Evolutionary conservation across 2,329 filamentous ascomycete species (phyloP), one percentile per base, ranked within the genome.

Genomic region (Pseudogymnoascus sp.): DNA sequence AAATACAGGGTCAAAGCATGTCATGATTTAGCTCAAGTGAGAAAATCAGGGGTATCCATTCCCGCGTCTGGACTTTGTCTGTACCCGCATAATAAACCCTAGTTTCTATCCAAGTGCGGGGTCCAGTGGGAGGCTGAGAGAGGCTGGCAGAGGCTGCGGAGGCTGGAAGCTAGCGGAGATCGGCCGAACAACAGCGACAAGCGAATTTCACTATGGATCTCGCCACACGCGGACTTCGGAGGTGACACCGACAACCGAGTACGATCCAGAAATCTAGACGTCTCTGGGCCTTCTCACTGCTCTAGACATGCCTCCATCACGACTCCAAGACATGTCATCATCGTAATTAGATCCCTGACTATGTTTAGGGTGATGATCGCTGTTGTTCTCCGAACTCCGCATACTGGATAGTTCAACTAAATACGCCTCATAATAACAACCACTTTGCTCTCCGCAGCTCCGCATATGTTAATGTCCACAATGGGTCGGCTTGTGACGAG

Each of bases 81-180:
- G 11, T 11, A 14, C 42, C 6, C 21, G 16, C 13, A n/a, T 26
- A 50, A 26, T 6, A 26, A 50, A 50, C 42, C 21, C 42, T 11
- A 14, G 11, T n/a, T n/a, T n/a, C n/a, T n/a, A n/a, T n/a, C n/a
- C n/a, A n/a, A n/a, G n/a, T n/a, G n/a, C n/a, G n/a, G n/a, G n/a
- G n/a, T n/a, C n/a, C n/a, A n/a, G n/a, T n/a, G n/a, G n/a, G n/a
- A n/a, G n/a, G n/a, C n/a, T n/a, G n/a, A n/a, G n/a, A n/a, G n/a
- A n/a, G n/a, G n/a, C n/a, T n/a, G n/a, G n/a, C n/a, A n/a, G n/a
- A n/a, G n/a, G n/a, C n/a, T n/a, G n/a, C n/a, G n/a, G n/a, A n/a
- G n/a, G 37, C 16, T 38, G 16, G 37, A 16, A 16, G 37, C 59
- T 61, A 61, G 59, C 59, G 59, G 59, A 61, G 59, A 38, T 61